Evolutionary conservation across 371 early-diverging fungal species (phyloP), one percentile per base, ranked within the genome.

Genomic region (Batkoa obscura): DNA sequence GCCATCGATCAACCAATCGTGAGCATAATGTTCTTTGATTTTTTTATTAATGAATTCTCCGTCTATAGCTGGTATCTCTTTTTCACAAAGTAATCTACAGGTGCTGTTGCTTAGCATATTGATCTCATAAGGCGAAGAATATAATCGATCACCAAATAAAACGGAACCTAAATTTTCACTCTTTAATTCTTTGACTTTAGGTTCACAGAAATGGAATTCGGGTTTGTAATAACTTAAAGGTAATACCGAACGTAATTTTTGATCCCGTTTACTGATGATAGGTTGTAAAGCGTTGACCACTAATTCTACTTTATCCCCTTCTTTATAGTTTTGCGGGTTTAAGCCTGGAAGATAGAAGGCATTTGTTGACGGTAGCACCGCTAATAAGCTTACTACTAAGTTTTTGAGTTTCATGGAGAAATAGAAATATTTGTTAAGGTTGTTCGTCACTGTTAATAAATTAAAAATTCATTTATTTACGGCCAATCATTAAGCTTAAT

Each of bases 71-170:
- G 80, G 74, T 52, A 92, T 77, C 0, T 67, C 62, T 4, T 38
- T 30, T 9, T 61, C 62, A 63, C 93, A 93, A 47, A 91, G 66
- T 35, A 67, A 42, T 59, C 76, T 70, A 62, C 92, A 88, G 0
- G 61, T 59, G 13, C 58, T 68, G 41, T 74, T 62, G 37, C 70
- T 54, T 30, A 68, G 53, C 83, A 86, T 82, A 31, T 69, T 61
- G 42, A 85, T 65, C 72, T 87, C 66, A 62, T 87, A 90, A 5
- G 76, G 73, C 2, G 94, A 90, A 43, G 73, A 79, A 59, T 78
- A 88, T 60, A 96, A 85, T 42, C 97, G 81, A 62, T 96, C 95
- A n/a, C 97, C 97, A 76, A 91, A 91, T 39, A 96, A 69, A 43
- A 93, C 86, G 56, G 80, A 78, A 30, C 97, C 97, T 54, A 96